Evolutionary conservation across 192 early-diverging fungal genomes (phyloP), one percentile per base, ranked within the genome.

Genomic region (Paraglomus occultum): DNA sequence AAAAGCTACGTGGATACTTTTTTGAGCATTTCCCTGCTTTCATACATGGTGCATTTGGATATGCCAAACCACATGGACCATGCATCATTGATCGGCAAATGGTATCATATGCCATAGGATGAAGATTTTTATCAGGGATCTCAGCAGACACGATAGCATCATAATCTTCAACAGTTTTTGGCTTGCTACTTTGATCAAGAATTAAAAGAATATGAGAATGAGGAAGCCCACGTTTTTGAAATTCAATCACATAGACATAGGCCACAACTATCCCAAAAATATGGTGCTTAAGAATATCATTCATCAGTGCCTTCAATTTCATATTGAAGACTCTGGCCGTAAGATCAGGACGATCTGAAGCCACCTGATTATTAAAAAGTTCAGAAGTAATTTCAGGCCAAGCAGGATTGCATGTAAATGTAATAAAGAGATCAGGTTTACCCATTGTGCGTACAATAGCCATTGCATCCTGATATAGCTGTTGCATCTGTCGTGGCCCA

Each of bases 371-470:
- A 9, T 48, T 11, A 43, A 68, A 15, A 48, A 71, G 58, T 55
- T 43, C 64, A 68, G 4, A 57, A 15, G 0, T 67, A 31, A 66
- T 73, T 38, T 74, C n/a, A 48, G 39, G 54, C 76, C 80, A 55
- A 15, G 10, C 39, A 66, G 65, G 43, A 60, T 62, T 57, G 66
- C 71, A 62, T 59, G 72, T 81, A 40, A 81, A 72, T 14, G 74
- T 81, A 17, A 76, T 67, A 50, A 81, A 81, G 7, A 78, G 46
- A 58, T 78, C 70, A 0, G 75, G 79, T 51, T 77, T 80, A 1
- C 76, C 74, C 59, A 59, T 52, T 10, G 42, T 31, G 6, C 67
- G 22, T 8, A 73, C 67, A 50, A 74, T 78, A 20, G 65, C 38
- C 58, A 75, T 65, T 0, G 70, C 54, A 67, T 74, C 67, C n/a